Percentiles rank a stretch among this genome's conserved stretches.
Conservation (phyloP, 768 basidiomycete species). For the Paxillus rubicundulus region DNA sequence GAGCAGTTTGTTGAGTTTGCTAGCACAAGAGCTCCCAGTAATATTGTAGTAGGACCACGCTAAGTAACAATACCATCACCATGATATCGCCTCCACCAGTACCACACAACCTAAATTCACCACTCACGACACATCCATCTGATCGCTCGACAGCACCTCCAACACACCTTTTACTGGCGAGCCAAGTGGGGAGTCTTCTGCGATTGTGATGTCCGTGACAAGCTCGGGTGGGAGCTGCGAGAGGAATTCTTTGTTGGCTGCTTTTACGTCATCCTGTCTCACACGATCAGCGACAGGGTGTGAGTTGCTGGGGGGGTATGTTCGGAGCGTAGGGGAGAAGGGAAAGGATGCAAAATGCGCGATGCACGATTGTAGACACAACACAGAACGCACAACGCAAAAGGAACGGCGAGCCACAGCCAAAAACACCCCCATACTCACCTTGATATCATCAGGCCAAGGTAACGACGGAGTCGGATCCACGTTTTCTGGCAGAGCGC, state of each 20-base stretch:
- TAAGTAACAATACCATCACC: too few species aligned
- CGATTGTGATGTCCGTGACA: conserved; percentile 23
- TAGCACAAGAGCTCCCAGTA: too few species aligned
- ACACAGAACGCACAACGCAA: background rate
- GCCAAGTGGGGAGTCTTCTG: conserved; percentile 9
- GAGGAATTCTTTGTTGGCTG: conserved; percentile 38
- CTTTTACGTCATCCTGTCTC: conserved; percentile 34
- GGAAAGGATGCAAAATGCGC: background rate
- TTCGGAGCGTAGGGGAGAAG: background rate
- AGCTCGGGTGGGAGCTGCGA: conserved; percentile 31
- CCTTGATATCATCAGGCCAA: conserved; percentile 33
- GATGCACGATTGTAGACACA: too few species aligned
- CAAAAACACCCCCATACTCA: background rate
- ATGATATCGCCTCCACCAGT: too few species aligned
- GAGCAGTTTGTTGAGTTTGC: too few species aligned
- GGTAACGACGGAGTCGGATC: conserved; percentile 14
- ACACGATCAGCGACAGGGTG: background rate
- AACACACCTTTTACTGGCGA: background rate
- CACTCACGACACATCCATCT: background rate
- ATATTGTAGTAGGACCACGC: too few species aligned
- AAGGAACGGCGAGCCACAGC: background rate
- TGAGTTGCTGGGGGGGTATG: too few species aligned
- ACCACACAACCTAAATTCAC: too few species aligned
- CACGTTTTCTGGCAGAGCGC: conserved; percentile 24
- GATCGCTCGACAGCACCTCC: background rate